Percentiles rank a stretch among this genome's conserved stretches.
phyloP scores from a whole-genome alignment of 169 alveolate species.

The Babesia sp. region DNA sequence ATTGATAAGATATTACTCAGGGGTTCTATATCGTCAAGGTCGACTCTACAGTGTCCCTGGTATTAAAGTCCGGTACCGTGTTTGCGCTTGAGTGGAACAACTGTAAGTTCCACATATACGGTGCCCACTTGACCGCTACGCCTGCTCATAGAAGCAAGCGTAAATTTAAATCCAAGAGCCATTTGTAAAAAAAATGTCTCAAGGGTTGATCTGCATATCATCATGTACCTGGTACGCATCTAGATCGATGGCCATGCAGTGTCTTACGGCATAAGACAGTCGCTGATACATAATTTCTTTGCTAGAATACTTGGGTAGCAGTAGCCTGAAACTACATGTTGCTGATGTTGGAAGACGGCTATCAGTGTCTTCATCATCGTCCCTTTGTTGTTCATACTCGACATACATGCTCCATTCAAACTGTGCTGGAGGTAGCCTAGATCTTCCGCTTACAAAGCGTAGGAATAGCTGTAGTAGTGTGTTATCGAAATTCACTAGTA shows the following conservation, averaged over 20 bases:
- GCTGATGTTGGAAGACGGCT: conserved; percentile 88
- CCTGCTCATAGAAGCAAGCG: conserved; percentile 61
- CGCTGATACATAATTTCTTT: conserved; percentile 80
- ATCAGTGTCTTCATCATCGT: conserved; percentile 65
- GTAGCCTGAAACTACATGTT: conserved; percentile 88
- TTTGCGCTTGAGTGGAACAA: conserved; percentile 25
- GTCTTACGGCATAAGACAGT: conserved; percentile 84
- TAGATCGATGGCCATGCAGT: conserved; percentile 89
- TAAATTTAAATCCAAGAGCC: conserved; percentile 33
- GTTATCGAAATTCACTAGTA: conserved; percentile 82
- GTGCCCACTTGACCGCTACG: conserved; percentile 50
- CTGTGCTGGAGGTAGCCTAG: conserved; percentile 85
- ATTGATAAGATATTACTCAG: not conserved
- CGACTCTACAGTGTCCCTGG: conserved; percentile 18
- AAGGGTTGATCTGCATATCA: conserved; percentile 42
- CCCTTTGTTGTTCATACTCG: conserved; percentile 74
- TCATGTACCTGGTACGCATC: conserved; percentile 79
- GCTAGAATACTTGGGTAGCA: conserved; percentile 85
- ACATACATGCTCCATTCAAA: conserved; percentile 86
- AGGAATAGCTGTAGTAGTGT: conserved; percentile 85
- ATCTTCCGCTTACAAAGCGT: conserved; percentile 88
- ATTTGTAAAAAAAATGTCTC: not conserved
- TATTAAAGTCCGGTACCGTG: conserved; percentile 49
- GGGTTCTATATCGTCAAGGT: conserved; percentile 48
- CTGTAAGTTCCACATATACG: conserved; percentile 58